A percentile compares a stretch with the other conserved stretches of the same genome.
phyloP scores from a whole-genome alignment of 495 filamentous ascomycete genomes.

The Aspergillus diversus region DNA sequence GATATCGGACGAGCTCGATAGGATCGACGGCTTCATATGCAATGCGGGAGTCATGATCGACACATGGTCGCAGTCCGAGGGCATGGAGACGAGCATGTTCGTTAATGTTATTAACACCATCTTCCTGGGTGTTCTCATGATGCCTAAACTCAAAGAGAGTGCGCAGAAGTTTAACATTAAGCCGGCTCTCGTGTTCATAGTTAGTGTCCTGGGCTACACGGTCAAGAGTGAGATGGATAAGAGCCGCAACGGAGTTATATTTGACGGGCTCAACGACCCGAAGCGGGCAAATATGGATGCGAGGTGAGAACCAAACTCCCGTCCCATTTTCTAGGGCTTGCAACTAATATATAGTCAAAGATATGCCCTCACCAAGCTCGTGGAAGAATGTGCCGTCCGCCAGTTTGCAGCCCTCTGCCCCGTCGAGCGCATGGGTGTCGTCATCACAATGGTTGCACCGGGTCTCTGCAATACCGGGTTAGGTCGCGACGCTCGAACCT shows the following conservation, averaged over 20 bases:
- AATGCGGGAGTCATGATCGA: slow-evolving; percentile 38
- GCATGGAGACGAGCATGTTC: slow-evolving; percentile 42
- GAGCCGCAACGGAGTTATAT: slow-evolving; percentile 4
- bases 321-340: not conserved
- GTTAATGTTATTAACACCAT: slow-evolving; percentile 50
- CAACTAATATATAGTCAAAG: slow-evolving; percentile 28
- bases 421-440: slow-evolving; percentile 39
- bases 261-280: slow-evolving; percentile 26
- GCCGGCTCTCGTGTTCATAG: slow-evolving; percentile 20
- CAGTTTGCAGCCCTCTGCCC: slow-evolving; percentile 32
- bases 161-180: slow-evolving; percentile 16
- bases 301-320: slow-evolving; percentile 9
- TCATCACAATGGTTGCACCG: slow-evolving; percentile 46
- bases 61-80: slow-evolving; percentile 30
- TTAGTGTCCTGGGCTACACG: slow-evolving; percentile 24
- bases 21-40: slow-evolving; percentile 38
- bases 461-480: slow-evolving; percentile 48
- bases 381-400: slow-evolving; percentile 39
- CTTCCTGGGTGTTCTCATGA: slow-evolving; percentile 33
- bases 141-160: slow-evolving; percentile 33
- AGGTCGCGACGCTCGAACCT: slow-evolving; percentile 28
- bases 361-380: slow-evolving; percentile 40
- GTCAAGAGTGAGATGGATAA: slow-evolving; percentile 27
- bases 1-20: slow-evolving; percentile 22
- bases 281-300: slow-evolving; percentile 26